Evolutionary conservation across 1,284 basidiomycete genomes (phyloP).

Genomic region (Veloboletus limbatus): DNA sequence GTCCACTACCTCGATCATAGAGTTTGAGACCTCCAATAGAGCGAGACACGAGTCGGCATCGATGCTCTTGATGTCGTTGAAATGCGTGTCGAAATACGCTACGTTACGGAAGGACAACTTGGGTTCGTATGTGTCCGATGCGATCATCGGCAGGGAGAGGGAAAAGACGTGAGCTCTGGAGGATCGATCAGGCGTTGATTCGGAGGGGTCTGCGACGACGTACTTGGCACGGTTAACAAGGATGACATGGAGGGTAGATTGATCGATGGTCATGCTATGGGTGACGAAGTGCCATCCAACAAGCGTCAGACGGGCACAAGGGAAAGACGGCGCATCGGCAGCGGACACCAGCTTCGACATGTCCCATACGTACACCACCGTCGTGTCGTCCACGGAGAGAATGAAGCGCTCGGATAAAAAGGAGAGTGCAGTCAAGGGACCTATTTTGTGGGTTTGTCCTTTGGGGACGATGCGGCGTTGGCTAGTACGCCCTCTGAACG

Average conservation of each 20-base stretch:
- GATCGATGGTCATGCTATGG: constrained; percentile 3
- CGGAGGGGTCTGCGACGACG: not conserved
- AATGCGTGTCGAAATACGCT: constrained; percentile 5
- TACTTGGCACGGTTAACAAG: constrained; percentile 4
- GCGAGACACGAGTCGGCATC: constrained; percentile 16
- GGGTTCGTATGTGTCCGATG: not conserved
- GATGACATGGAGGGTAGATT: constrained; percentile 13
- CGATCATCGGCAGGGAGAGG: constrained; percentile 1
- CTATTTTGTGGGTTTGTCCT: not conserved
- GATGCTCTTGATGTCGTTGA: constrained; percentile 2
- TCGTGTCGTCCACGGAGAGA: constrained; percentile 13
- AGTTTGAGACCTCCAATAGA: constrained; percentile 1
- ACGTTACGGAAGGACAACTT: constrained; percentile 4
- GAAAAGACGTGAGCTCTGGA: constrained; percentile 11
- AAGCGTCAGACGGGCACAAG: constrained; percentile 6
- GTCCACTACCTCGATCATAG: constrained; percentile 16
- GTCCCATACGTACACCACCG: constrained; percentile 17
- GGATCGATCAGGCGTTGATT: not conserved
- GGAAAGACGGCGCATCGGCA: not conserved
- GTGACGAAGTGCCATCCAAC: constrained; percentile 2
- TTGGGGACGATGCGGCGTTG: not conserved
- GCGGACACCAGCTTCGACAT: not conserved
- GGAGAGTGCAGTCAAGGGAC: not conserved
- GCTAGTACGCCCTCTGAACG: constrained; percentile 2
- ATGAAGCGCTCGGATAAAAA: constrained; percentile 22